phyloP scores from a whole-genome alignment of 257 asterid genomes.

The Petunia axillaris region DNA sequence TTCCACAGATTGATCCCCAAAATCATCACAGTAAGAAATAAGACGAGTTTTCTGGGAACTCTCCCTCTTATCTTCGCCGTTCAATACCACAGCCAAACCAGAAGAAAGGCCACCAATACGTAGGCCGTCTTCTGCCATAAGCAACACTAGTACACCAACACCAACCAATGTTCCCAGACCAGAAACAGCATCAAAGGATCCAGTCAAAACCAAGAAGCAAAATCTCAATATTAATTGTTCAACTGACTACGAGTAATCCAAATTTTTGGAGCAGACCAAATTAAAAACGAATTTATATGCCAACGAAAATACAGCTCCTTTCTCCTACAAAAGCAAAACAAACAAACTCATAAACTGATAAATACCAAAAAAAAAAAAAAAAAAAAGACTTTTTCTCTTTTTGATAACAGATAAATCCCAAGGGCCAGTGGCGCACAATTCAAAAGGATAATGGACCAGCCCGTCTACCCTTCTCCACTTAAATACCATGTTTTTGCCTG shows the following conservation, averaged over 20 bases:
- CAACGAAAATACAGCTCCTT: slow-evolving; percentile 15
- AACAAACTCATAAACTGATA: slow-evolving; percentile 6
- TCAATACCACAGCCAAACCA: slow-evolving; percentile 85
- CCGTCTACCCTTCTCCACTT: too few species aligned
- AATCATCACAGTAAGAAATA: slow-evolving; percentile 80
- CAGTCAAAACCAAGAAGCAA: slow-evolving; percentile 5
- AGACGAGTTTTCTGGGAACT: slow-evolving; percentile 67
- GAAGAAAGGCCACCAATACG: slow-evolving; percentile 77
- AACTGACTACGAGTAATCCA: slow-evolving; percentile 40
- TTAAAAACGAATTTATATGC: not conserved
- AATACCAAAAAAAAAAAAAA: not conserved
- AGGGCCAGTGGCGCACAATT: too few species aligned
- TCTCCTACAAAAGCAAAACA: slow-evolving; percentile 17
- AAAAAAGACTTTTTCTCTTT: too few species aligned
- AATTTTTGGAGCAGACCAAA: not conserved
- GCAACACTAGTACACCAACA: slow-evolving; percentile 29
- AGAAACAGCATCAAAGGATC: slow-evolving; percentile 29
- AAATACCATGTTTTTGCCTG: too few species aligned
- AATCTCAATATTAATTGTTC: slow-evolving; percentile 30
- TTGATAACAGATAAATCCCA: too few species aligned
- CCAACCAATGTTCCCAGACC: slow-evolving; percentile 26
- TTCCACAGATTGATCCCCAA: slow-evolving; percentile 92
- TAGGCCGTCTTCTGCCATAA: slow-evolving; percentile 87
- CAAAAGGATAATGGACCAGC: too few species aligned
- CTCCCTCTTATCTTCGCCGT: slow-evolving; percentile 60